A percentile compares a stretch with the other conserved stretches of the same genome.
Evolutionary conservation across 2,329 filamentous ascomycete genomes (phyloP).

Genomic region (Ophiosphaerella korrae): DNA sequence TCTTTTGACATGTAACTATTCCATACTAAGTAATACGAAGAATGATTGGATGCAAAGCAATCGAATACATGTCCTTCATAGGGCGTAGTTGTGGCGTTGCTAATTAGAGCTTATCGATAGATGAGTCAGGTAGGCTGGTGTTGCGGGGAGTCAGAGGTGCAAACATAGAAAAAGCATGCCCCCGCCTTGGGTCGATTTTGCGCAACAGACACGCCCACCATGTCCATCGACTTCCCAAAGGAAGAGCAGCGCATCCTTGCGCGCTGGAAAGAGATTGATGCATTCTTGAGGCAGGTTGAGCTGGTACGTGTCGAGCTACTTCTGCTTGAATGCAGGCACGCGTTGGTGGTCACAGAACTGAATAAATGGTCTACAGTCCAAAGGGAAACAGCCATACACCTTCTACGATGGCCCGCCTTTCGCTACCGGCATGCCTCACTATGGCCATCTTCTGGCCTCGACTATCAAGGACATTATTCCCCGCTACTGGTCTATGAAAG

Average conservation of each 20-base stretch:
- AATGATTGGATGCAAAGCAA: no score
- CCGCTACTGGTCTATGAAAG: slow-evolving; percentile 97
- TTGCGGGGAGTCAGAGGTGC: slow-evolving; percentile 24
- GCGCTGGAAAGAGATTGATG: slow-evolving; percentile 89
- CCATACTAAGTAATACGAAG: neutral
- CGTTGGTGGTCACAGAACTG: slow-evolving; percentile 3
- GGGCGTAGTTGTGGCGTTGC: no score
- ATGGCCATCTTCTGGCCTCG: slow-evolving; percentile 81
- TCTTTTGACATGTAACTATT: neutral
- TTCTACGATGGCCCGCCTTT: slow-evolving; percentile 79
- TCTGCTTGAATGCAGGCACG: neutral
- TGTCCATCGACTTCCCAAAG: slow-evolving; percentile 91
- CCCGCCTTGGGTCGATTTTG: slow-evolving; percentile 25
- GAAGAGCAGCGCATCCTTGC: slow-evolving; percentile 85
- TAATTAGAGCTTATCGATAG: slow-evolving; percentile 25
- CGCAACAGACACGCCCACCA: slow-evolving; percentile 46
- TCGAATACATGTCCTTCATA: no score
- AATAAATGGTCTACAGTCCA: slow-evolving; percentile 54
- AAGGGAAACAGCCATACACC: slow-evolving; percentile 82
- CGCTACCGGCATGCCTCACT: slow-evolving; percentile 65
- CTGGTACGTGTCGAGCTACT: slow-evolving; percentile 54
- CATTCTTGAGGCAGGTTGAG: slow-evolving; percentile 86
- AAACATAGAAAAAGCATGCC: slow-evolving; percentile 35
- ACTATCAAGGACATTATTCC: slow-evolving; percentile 98
- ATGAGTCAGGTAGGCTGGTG: slow-evolving; percentile 19